A percentile compares a stretch with the other conserved stretches of the same genome.
These are phyloP conservation scores for Daedaleopsis sinensis DNA, from an alignment of 768 basidiomycete species.

Conservation along the genomic window DNA sequence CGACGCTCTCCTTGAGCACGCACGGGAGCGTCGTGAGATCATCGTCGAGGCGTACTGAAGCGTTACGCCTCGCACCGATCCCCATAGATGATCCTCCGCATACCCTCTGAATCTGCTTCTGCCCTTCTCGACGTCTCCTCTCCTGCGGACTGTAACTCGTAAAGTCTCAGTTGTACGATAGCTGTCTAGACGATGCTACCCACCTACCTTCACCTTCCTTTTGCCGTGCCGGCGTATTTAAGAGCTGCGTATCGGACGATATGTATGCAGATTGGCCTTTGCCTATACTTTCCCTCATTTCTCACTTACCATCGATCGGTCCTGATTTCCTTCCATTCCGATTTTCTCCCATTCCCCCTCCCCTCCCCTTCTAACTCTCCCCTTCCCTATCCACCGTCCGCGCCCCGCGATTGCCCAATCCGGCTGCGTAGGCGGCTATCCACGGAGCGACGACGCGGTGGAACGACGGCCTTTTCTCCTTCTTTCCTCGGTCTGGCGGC, in stretches of 20 bases:
- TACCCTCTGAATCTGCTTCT: background rate
- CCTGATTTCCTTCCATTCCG: slow-evolving; percentile 11
- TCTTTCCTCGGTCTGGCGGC: slow-evolving; percentile 10
- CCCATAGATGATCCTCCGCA: background rate
- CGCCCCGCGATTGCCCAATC: background rate
- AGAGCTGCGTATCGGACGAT: slow-evolving; percentile 25
- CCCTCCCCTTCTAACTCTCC: background rate
- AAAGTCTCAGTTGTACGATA: slow-evolving; percentile 25
- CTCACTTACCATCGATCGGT: slow-evolving; percentile 21
- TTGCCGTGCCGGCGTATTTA: slow-evolving; percentile 25
- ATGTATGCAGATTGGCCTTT: slow-evolving; percentile 22
- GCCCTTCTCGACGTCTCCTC: slow-evolving; percentile 14
- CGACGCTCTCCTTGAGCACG: slow-evolving; percentile 79
- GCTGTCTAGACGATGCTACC: slow-evolving; percentile 18
- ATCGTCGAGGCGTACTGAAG: slow-evolving; percentile 68
- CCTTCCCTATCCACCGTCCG: slow-evolving; percentile 1
- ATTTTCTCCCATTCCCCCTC: slow-evolving; percentile 7
- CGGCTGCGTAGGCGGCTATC: slow-evolving; percentile 8
- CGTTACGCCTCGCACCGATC: background rate
- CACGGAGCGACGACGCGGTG: background rate
- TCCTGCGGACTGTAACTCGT: slow-evolving; percentile 8
- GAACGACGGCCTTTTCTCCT: background rate
- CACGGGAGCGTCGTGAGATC: slow-evolving; percentile 73
- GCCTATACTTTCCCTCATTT: slow-evolving; percentile 25
- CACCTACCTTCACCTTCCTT: slow-evolving; percentile 13